A percentile compares a stretch with the other conserved stretches of the same genome.
Evolutionary conservation across 1,139 yeast genomes (phyloP).

Genomic region (Magnusiomyces fungicola): DNA sequence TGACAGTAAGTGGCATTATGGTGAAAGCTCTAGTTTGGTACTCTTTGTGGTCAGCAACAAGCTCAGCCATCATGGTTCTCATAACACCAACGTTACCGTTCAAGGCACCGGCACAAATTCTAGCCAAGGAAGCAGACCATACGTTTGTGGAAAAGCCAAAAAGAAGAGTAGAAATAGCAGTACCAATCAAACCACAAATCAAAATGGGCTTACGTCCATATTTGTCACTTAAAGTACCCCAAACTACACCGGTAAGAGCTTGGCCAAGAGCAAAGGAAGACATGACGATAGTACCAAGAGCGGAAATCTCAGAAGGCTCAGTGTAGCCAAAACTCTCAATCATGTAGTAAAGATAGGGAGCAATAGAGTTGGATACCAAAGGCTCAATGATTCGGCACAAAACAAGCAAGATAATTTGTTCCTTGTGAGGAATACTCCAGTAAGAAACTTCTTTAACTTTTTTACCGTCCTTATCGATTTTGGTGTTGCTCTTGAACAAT

Average conservation of each 20-base stretch:
- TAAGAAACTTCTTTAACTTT: constrained; percentile 21
- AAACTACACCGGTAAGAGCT: constrained; percentile 46
- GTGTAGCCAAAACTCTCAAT: constrained; percentile 49
- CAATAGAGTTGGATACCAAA: constrained; percentile 50
- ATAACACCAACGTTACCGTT: constrained; percentile 56
- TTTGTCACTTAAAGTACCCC: constrained; percentile 50
- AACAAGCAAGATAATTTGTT: constrained; percentile 24
- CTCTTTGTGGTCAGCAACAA: constrained; percentile 42
- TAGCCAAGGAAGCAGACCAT: constrained; percentile 45
- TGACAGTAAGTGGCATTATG: constrained; percentile 50
- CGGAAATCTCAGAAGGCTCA: constrained; percentile 44
- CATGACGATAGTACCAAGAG: constrained; percentile 43
- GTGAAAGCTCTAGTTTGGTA: constrained; percentile 58
- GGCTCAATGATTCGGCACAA: constrained; percentile 47
- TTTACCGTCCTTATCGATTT: too few relatives aligned
- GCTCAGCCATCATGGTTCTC: constrained; percentile 54
- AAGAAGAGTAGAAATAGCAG: constrained; percentile 40
- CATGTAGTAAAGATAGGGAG: constrained; percentile 59
- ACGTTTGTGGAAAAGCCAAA: constrained; percentile 49
- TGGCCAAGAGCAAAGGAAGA: constrained; percentile 48
- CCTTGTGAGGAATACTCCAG: constrained; percentile 25
- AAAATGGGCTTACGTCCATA: constrained; percentile 50
- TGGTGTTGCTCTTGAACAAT: too few relatives aligned
- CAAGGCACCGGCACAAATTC: constrained; percentile 46
- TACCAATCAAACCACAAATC: constrained; percentile 46